A percentile compares a stretch with the other conserved stretches of the same genome.
Evolutionary conservation across 2,329 filamentous ascomycete genomes (phyloP).

Genomic region (Aspergillus sojae): DNA sequence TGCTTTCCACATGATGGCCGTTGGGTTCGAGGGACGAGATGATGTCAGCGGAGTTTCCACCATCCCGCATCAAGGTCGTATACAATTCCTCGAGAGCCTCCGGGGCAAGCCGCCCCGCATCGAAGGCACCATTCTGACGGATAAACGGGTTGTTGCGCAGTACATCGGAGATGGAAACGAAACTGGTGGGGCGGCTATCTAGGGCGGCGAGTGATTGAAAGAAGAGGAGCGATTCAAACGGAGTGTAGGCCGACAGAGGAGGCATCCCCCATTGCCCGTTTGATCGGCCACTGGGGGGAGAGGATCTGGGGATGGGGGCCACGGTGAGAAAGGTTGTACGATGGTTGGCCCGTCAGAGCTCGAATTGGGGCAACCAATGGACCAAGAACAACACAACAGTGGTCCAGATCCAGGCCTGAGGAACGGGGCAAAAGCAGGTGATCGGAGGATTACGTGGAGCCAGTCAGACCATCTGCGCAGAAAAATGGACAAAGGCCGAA

Average conservation of each 20-base stretch:
- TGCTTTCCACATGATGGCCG: conserved; percentile 28
- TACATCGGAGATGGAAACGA: conserved; percentile 71
- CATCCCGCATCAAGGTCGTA: conserved; percentile 73
- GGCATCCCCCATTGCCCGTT: conserved; percentile 57
- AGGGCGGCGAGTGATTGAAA: conserved; percentile 76
- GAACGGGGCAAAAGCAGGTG: neutral
- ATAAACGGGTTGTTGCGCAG: conserved; percentile 75
- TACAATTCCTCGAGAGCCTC: conserved; percentile 81
- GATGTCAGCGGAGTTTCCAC: conserved; percentile 55
- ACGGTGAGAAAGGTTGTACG: conserved; percentile 32
- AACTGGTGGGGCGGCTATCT: conserved; percentile 67
- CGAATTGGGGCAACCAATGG: conserved; percentile 3
- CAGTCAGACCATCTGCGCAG: conserved; percentile 27
- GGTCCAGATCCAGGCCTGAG: conserved; percentile 8
- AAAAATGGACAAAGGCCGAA: conserved; percentile 11
- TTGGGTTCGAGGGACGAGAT: conserved; percentile 35
- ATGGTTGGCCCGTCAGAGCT: conserved; percentile 11
- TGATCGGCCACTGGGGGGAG: conserved; percentile 40
- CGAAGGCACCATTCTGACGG: conserved; percentile 69
- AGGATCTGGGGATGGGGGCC: conserved; percentile 39
- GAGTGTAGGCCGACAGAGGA: conserved; percentile 70
- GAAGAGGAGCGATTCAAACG: conserved; percentile 82
- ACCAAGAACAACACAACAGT: conserved; percentile 5
- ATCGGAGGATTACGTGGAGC: conserved; percentile 18
- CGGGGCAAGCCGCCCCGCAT: conserved; percentile 72